Base-by-base conservation (phyloP, 2,329 filamentous ascomycete species). In the Myriosclerotinia duriaeana region DNA sequence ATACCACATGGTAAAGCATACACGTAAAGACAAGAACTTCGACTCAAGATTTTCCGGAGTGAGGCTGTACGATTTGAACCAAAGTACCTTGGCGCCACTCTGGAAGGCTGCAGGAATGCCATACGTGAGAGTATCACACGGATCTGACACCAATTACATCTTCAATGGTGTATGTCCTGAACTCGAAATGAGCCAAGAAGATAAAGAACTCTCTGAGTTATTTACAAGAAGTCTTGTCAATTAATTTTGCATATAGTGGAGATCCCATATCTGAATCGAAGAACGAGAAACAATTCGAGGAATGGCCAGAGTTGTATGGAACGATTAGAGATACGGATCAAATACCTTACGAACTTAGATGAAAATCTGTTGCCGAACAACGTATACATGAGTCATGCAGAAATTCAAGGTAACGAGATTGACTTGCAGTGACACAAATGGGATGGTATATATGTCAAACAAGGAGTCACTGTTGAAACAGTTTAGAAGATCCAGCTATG, bases 91-190 rank as follows among this genome's bases (percentile, higher is more conserved):
- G 17, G 30, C 53, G 12, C 53, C 62, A 7, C 36, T 66, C 1
- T 67, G 62, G 56, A 65, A 63, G 30, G 40, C 52, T 1, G 56
- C 42, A 1, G 67, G 62, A 12, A 66, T 67, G 62, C 66, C 66
- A 14, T 67, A 64, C n/a, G 50, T 67, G 5, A 48, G 46, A 22
- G 58, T 64, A 20, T 56, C 56, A 20, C 67, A 66, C 40, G 67
- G 67, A 8, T 63, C 61, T 15, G 67, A 69, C n/a, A 67, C 53
- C 7, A 59, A 67, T 36, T 66, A 67, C 12, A 61, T 69, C 42
- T 69, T 69, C 42, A 68, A 66, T n/a, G 67, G 67, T n/a, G 26
- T 67, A 15, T 64, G 62, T 15, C 67, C 67, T 2, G 58, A 69
- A 40, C 55, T 56, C 22, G 26, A 58, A 14, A 34, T 69, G 4